phyloP scores from a whole-genome alignment of 2,329 filamentous ascomycete genomes.

The Claviceps cyperi region DNA sequence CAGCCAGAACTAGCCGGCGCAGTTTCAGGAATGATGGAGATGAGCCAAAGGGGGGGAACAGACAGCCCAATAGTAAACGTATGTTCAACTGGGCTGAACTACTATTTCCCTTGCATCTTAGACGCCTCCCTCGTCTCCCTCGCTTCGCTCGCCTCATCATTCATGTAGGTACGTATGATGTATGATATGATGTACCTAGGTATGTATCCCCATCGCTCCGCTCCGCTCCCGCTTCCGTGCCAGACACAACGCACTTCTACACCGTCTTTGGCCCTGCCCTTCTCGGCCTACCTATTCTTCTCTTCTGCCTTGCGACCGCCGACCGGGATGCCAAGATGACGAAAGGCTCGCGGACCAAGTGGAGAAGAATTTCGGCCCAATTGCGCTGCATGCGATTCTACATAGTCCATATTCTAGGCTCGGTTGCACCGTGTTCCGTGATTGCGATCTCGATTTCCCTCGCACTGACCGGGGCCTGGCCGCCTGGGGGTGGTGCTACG shows the following conservation, averaged over 20 bases:
- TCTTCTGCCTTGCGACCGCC: neutral
- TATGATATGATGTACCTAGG: neutral
- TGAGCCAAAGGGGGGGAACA: constrained; percentile 2
- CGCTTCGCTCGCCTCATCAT: neutral
- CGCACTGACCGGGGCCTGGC: neutral
- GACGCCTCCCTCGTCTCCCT: neutral
- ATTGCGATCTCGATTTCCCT: neutral
- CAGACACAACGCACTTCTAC: neutral
- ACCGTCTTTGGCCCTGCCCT: neutral
- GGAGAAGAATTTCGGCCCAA: neutral
- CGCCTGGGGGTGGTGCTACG: neutral
- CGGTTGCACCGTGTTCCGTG: neutral
- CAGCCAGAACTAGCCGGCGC: neutral
- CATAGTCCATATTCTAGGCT: neutral
- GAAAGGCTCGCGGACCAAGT: neutral
- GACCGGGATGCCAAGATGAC: neutral
- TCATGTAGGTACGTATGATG: too few relatives aligned
- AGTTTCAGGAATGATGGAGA: constrained; percentile 8
- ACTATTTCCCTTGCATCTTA: too few relatives aligned
- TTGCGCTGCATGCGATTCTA: too few relatives aligned
- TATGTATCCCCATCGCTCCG: too few relatives aligned
- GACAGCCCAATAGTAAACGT: neutral
- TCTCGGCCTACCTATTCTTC: neutral
- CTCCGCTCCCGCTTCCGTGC: too few relatives aligned
- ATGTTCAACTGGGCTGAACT: too few relatives aligned